A percentile compares a stretch with the other conserved stretches of the same genome.
Conservation (phyloP, 116 monocot species). For the Zostera marina region DNA sequence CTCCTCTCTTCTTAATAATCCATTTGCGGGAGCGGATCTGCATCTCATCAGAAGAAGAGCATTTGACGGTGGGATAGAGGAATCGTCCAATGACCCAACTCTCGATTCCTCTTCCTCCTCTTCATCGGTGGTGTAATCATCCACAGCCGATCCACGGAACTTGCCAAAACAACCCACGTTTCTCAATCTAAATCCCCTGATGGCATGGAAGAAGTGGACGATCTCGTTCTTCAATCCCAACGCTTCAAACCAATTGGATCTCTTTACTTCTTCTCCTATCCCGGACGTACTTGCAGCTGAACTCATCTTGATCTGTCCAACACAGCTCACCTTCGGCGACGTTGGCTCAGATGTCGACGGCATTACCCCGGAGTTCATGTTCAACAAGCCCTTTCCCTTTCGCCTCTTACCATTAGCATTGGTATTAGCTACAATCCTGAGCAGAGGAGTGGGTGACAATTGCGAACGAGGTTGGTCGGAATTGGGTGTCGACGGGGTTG, state of each 20-base stretch:
- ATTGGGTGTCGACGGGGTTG: constrained; percentile 42
- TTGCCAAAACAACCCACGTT: constrained; percentile 45
- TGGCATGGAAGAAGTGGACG: constrained; percentile 31
- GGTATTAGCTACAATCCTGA: constrained; percentile 5
- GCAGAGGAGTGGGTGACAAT: constrained; percentile 24
- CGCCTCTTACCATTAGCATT: constrained; percentile 2
- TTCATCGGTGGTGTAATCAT: constrained; percentile 19
- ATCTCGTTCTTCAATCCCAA: constrained; percentile 46
- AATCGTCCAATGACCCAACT: constrained; percentile 5
- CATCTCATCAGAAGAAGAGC: constrained; percentile 79
- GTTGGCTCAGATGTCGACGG: constrained; percentile 34
- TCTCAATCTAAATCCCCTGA: constrained; percentile 40
- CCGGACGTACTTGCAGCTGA: not conserved
- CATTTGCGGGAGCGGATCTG: constrained; percentile 62
- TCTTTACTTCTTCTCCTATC: constrained; percentile 14
- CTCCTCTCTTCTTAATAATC: constrained; percentile 11
- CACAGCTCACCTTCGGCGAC: constrained; percentile 81
- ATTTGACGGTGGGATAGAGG: constrained; percentile 35
- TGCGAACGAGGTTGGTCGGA: constrained; percentile 10
- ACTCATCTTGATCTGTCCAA: constrained; percentile 73
- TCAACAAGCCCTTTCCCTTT: constrained; percentile 4
- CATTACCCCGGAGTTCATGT: not conserved
- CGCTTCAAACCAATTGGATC: constrained; percentile 24
- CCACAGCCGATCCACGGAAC: constrained; percentile 19
- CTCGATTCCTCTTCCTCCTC: not conserved